These are phyloP conservation scores for Phenoliferia sp. DNA, from an alignment of 1,284 basidiomycete species.

Conservation along the genomic window DNA sequence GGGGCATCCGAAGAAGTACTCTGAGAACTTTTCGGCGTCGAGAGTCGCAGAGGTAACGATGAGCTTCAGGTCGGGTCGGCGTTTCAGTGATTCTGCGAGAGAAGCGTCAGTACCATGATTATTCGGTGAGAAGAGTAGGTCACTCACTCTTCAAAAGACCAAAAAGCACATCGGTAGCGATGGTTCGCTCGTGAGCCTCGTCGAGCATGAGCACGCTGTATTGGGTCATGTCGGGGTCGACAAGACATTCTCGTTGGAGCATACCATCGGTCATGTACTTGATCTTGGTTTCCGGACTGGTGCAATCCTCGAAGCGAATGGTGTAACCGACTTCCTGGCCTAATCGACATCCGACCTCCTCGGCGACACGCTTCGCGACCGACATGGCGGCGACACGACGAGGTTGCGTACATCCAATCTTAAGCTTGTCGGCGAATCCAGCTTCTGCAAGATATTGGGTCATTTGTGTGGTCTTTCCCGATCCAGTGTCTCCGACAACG, in stretches of 20 bases:
- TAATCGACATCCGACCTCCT: constrained; percentile 93
- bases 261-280: constrained; percentile 99
- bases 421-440: constrained; percentile 77
- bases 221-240: constrained; percentile 85
- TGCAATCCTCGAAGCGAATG: constrained; percentile 99
- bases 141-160: constrained; percentile 88
- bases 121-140: background rate
- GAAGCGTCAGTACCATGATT: constrained; percentile 14
- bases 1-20: constrained; percentile 96
- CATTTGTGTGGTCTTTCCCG: constrained; percentile 92
- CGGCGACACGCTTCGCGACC: constrained; percentile 96
- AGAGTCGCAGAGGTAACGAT: constrained; percentile 98
- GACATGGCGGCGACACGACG: constrained; percentile 98
- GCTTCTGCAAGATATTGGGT: constrained; percentile 87
- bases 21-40: constrained; percentile 99
- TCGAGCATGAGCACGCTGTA: constrained; percentile 98
- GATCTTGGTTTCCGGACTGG: constrained; percentile 93
- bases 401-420: constrained; percentile 95
- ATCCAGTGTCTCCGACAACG: constrained; percentile 92
- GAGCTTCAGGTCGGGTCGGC: constrained; percentile 89
- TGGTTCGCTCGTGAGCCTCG: constrained; percentile 97
- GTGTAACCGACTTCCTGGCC: constrained; percentile 98
- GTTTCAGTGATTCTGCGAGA: constrained; percentile 77
- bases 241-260: constrained; percentile 92
- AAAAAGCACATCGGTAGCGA: constrained; percentile 95